Percentiles rank a stretch among this genome's conserved stretches.
phyloP scores from a whole-genome alignment of 495 filamentous ascomycete species.

The Choiromyces venosus region DNA sequence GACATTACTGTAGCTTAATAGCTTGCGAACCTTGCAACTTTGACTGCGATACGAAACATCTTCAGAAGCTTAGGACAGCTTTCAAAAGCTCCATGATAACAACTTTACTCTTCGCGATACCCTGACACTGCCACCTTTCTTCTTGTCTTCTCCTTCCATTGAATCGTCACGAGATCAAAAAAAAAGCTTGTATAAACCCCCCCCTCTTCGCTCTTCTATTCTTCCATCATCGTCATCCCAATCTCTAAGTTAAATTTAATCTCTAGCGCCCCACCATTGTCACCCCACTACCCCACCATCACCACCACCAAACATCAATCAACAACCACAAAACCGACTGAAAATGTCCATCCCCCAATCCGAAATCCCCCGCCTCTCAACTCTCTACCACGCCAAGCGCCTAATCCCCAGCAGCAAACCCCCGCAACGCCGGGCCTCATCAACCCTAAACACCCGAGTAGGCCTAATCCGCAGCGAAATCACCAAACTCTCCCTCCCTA shows the following conservation, averaged over 20 bases:
- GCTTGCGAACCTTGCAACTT: no score
- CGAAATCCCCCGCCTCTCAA: constrained; percentile 33
- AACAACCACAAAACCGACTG: constrained; percentile 1
- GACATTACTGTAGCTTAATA: background rate
- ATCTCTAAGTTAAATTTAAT: constrained; percentile 20
- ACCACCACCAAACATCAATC: constrained; percentile 20
- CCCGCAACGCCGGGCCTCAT: constrained; percentile 44
- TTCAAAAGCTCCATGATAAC: background rate
- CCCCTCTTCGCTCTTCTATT: constrained; percentile 4
- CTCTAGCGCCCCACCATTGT: constrained; percentile 17
- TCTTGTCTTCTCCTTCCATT: background rate
- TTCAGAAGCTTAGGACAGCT: background rate
- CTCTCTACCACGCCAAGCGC: constrained; percentile 41
- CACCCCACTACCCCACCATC: constrained; percentile 25
- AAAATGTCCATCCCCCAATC: constrained; percentile 22
- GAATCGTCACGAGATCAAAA: background rate
- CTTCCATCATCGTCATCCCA: constrained; percentile 4
- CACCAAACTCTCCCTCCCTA: constrained; percentile 61
- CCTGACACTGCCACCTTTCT: background rate
- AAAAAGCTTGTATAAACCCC: constrained; percentile 4
- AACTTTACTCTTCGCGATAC: background rate
- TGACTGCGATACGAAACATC: background rate
- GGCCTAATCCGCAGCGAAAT: constrained; percentile 71
- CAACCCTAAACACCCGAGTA: constrained; percentile 65
- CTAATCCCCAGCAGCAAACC: constrained; percentile 41